phyloP scores from a whole-genome alignment of 1,139 yeast species.

The Lodderomyces parapsilosis region DNA sequence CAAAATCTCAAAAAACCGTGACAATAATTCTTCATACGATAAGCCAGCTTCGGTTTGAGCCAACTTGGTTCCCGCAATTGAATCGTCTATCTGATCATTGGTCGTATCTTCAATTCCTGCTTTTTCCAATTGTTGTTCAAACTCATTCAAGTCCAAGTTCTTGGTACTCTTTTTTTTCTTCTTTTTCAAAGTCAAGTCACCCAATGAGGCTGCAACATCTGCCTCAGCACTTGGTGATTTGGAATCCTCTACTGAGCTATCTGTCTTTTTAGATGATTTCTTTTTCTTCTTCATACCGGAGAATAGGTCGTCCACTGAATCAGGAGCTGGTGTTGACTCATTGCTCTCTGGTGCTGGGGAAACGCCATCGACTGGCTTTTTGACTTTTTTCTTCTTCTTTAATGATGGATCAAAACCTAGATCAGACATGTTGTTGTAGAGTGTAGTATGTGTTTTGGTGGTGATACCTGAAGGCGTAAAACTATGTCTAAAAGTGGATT shows the following conservation, averaged over 20 bases:
- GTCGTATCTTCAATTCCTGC: constrained; percentile 66
- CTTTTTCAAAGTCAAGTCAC: constrained; percentile 66
- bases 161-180: constrained; percentile 69
- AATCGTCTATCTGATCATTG: constrained; percentile 2
- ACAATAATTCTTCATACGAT: constrained; percentile 74
- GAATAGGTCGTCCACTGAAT: constrained; percentile 49
- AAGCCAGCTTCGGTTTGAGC: constrained; percentile 44
- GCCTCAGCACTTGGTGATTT: constrained; percentile 41
- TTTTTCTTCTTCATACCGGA: constrained; percentile 56
- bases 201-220: constrained; percentile 62
- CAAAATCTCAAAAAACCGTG: constrained; percentile 81
- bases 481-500: neutral
- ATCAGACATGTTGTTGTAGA: constrained; percentile 54
- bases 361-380: constrained; percentile 10
- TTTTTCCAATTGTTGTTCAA: constrained; percentile 84
- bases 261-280: constrained; percentile 38
- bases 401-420: constrained; percentile 75
- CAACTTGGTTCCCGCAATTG: constrained; percentile 14
- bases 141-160: constrained; percentile 64
- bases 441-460: neutral
- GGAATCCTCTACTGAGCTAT: constrained; percentile 9
- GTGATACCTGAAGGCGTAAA: neutral
- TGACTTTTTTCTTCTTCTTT: constrained; percentile 81
- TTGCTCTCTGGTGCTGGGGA: constrained; percentile 8
- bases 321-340: constrained; percentile 19